Base-by-base conservation (phyloP, 805 yeast species). In the Schwanniomyces polymorphus region DNA sequence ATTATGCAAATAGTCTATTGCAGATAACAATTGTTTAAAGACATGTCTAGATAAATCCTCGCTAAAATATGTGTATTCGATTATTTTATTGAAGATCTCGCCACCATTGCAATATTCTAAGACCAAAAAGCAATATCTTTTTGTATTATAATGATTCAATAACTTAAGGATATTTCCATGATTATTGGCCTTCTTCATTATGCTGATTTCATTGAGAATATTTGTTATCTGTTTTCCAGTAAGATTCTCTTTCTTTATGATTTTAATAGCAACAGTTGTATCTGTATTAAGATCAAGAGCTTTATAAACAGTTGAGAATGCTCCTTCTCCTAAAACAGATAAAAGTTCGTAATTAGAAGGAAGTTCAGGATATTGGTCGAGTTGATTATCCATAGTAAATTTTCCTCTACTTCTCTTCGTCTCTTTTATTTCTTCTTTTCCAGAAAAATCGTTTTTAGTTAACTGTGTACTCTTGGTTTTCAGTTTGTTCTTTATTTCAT, bases 301-400 rank as follows among this genome's bases (percentile, higher is more conserved):
- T 60, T 79, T 83, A 70, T 83, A 88, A 4, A 92, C 98, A 10
- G 80, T 77, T 2, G 96, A 88, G 62, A 92, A 91, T 0, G 97
- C 97, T 7, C 98, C 98, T 60, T 86, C 91, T 0, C 94, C 92
- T 14, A 86, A 53, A 17, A 65, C 53, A 10, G 64, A 58, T 29
- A 68, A 41, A 14, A 74, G 56, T 31, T 59, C 57, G 53, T 64
- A 73, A 38, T 64, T 52, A 21, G 56, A 38, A 11, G 75, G 73
- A 29, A 65, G 55, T 31, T 62, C 67, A 4, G 59, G 56, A 27
- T 55, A 58, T n/a, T 48, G 28, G n/a, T 46, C 52, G 7, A 23
- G 33, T 10, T 43, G 44, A 11, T 25, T 42, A 26, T 41, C 34
- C 11, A 44, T 17, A 9, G 43, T 26, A 27, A 44, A 44, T 26